A percentile compares a stretch with the other conserved stretches of the same genome.
Conservation (phyloP, 768 basidiomycete species). For the Lenzites betulinus region DNA sequence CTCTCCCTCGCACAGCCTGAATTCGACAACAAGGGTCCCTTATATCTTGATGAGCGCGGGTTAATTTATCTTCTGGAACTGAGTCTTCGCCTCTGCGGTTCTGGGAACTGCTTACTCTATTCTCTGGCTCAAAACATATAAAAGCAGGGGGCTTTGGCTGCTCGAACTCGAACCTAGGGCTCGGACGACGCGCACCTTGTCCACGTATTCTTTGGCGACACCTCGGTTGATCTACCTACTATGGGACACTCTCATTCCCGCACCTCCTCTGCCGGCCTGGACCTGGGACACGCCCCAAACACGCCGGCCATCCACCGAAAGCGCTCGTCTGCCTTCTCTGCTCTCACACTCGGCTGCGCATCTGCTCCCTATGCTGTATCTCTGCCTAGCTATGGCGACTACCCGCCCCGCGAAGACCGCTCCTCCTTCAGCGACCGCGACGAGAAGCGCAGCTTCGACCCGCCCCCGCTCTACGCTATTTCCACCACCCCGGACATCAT, state of each 20-base stretch:
- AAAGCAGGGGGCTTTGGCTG: conserved; percentile 16
- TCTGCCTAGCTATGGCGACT: conserved; percentile 17
- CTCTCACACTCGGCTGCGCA: conserved; percentile 32
- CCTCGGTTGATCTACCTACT: conserved; percentile 10
- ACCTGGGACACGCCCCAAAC: conserved; percentile 15
- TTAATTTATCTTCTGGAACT: conserved; percentile 19
- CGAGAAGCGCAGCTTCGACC: conserved; percentile 30
- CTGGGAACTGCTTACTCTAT: conserved; percentile 22
- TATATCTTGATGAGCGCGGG: conserved; percentile 21
- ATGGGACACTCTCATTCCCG: conserved; percentile 28
- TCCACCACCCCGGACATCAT: conserved; percentile 27
- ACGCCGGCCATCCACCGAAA: conserved; percentile 22
- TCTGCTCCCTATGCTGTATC: conserved; percentile 18
- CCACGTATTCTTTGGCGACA: conserved; percentile 15
- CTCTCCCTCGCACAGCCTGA: conserved; percentile 21
- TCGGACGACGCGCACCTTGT: conserved; percentile 13
- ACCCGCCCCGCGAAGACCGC: conserved; percentile 19
- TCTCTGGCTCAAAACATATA: conserved; percentile 19
- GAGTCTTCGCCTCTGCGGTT: conserved; percentile 15
- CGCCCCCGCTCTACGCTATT: conserved; percentile 33
- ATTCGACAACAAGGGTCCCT: conserved; percentile 18
- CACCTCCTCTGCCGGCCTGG: conserved; percentile 16
- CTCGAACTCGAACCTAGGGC: conserved; percentile 1
- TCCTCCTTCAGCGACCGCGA: conserved; percentile 25
- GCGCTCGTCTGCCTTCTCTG: conserved; percentile 30